Evolutionary conservation across 148 eudicot species (phyloP).

Genomic region (Hydrangea macrophylla): DNA sequence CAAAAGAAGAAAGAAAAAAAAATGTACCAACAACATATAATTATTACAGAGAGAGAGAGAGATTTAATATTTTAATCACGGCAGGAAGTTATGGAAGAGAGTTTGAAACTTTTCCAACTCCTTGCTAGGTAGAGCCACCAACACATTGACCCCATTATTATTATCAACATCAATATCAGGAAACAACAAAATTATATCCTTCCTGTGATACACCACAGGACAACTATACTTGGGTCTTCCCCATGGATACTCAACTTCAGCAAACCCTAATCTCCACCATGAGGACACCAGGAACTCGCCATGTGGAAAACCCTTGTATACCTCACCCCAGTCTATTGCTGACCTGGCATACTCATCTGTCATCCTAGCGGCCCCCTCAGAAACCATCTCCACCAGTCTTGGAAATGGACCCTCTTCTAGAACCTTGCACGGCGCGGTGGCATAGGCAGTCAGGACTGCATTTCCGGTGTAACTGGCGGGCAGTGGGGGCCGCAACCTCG

Average conservation of each 20-base stretch:
- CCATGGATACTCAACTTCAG: slow-evolving; percentile 77
- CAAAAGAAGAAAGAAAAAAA: no score
- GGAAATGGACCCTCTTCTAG: slow-evolving; percentile 49
- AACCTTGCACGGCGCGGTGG: slow-evolving; percentile 43
- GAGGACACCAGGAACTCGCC: slow-evolving; percentile 87
- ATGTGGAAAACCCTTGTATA: slow-evolving; percentile 71
- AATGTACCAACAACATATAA: no score
- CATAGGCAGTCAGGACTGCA: slow-evolving; percentile 82
- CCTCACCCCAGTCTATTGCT: slow-evolving; percentile 82
- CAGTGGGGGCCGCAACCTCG: slow-evolving; percentile 54
- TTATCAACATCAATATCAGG: slow-evolving; percentile 44
- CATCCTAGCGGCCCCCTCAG: slow-evolving; percentile 62
- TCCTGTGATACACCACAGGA: slow-evolving; percentile 76
- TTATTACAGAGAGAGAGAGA: background rate
- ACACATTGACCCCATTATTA: slow-evolving; percentile 52
- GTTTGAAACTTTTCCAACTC: slow-evolving; percentile 64
- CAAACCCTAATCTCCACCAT: slow-evolving; percentile 95
- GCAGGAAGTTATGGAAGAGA: slow-evolving; percentile 43
- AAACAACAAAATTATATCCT: slow-evolving; percentile 74
- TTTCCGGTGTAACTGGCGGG: slow-evolving; percentile 64
- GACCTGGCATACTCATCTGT: slow-evolving; percentile 74
- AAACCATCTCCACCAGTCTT: slow-evolving; percentile 53
- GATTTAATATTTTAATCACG: background rate
- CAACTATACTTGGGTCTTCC: slow-evolving; percentile 86
- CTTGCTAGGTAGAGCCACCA: slow-evolving; percentile 74